A percentile compares a stretch with the other conserved stretches of the same genome.
These are phyloP conservation scores for Rasamsonia emersonii DNA, from an alignment of 2,329 filamentous ascomycete species.

Conservation along the genomic window DNA sequence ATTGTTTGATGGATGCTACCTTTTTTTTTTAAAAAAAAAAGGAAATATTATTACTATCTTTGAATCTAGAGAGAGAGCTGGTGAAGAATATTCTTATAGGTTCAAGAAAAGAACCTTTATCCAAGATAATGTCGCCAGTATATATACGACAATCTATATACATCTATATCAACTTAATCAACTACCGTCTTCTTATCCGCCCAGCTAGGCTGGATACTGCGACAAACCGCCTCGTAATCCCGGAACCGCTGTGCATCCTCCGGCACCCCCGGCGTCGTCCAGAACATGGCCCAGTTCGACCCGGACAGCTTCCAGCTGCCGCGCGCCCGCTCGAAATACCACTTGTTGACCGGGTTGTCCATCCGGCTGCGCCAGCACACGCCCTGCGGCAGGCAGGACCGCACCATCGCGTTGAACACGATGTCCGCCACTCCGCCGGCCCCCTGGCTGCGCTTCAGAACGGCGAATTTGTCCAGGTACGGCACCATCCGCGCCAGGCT, in stretches of 20 bases:
- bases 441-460: constrained; percentile 78
- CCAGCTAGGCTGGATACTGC: constrained; percentile 46
- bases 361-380: constrained; percentile 88
- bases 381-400: constrained; percentile 75
- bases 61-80: too few species aligned
- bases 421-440: constrained; percentile 90
- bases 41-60: too few species aligned
- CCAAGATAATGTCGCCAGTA: too few species aligned
- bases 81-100: too few species aligned
- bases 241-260: constrained; percentile 44
- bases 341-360: constrained; percentile 95
- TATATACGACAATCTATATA: background rate
- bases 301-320: constrained; percentile 74
- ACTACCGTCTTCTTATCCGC: constrained; percentile 39
- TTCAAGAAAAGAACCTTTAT: too few species aligned
- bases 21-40: too few species aligned
- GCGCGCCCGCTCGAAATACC: constrained; percentile 89
- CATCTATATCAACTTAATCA: constrained; percentile 36
- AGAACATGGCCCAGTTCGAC: constrained; percentile 98
- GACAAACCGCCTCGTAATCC: constrained; percentile 70
- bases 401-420: constrained; percentile 92
- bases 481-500: constrained; percentile 63
- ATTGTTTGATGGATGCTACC: too few species aligned
- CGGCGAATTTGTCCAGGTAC: constrained; percentile 96
- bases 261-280: constrained; percentile 67